Base-by-base conservation (phyloP, 1,284 basidiomycete genomes). In the Cryptococcus deneoformans region DNA sequence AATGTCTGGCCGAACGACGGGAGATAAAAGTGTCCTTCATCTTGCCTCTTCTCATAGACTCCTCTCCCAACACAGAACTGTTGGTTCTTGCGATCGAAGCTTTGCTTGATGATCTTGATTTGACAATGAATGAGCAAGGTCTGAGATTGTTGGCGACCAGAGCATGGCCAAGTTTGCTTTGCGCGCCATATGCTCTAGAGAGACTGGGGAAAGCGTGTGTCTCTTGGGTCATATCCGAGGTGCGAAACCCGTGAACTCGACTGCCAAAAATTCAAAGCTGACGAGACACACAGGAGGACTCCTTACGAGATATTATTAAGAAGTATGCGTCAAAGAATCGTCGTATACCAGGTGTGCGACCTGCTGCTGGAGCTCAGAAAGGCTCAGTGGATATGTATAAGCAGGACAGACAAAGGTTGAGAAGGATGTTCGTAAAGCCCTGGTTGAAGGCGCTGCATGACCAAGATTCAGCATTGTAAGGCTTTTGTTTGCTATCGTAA, bases 111-210 rank as follows among this genome's bases (percentile, higher is more conserved):
- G 87, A 89, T 62, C 71, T 88, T 34, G 85, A 89, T 70, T 76
- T 91, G 24, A 84, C 86, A 0, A 80, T 85, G 37, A 89, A 89
- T 66, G 89, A 92, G 74, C 79, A 83, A 20, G 89, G 85, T 0
- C 82, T 90, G 54, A 73, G 87, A 6, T 76, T 90, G 9, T 77
- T 90, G 14, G 76, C 79, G 9, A 82, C 84, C 51, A 82, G 84
- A 60, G 83, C 88, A 58, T 89, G 86, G 85, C 88, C 89, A 0
- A 86, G 83, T 61, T 82, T 84, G 6, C 80, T 89, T 73, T 81
- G 85, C 46, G 86, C 88, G 6, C 83, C 85, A 29, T 89, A 89
- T 71, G 85, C 75, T 0, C 56, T 79, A 14, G 70, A 73, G 35
- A 62, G 78, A 10, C 67, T 80, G 6, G 75, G 71, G 2, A 79